A percentile compares a stretch with the other conserved stretches of the same genome.
These are phyloP conservation scores for Brassica balearica DNA, from an alignment of 441 rosid genomes.

Conservation along the genomic window DNA sequence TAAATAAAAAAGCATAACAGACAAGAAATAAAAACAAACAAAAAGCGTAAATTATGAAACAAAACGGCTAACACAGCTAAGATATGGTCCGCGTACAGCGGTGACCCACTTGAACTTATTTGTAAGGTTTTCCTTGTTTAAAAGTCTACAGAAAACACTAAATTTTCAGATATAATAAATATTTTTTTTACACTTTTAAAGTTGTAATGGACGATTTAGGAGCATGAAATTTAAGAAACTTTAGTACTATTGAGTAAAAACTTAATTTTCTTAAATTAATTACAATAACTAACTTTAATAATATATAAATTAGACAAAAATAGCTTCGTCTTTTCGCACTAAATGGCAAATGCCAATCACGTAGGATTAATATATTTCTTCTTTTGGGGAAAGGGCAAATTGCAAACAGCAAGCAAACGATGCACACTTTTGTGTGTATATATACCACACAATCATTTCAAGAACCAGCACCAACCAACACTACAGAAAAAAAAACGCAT, in stretches of 20 bases:
- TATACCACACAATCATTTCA: constrained; percentile 34
- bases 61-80: constrained; percentile 46
- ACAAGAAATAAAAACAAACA: constrained; percentile 11
- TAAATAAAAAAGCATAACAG: constrained; percentile 14
- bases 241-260: not conserved
- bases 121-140: constrained; percentile 19
- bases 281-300: not conserved
- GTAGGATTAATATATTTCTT: constrained; percentile 26
- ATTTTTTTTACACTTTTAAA: not conserved
- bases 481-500: constrained; percentile 4
- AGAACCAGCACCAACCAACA: constrained; percentile 32
- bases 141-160: not conserved
- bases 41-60: constrained; percentile 21
- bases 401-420: constrained; percentile 41
- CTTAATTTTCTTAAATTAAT: not conserved
- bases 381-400: constrained; percentile 24
- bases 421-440: constrained; percentile 35
- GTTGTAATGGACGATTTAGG: not conserved
- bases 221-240: not conserved
- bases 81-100: constrained; percentile 34
- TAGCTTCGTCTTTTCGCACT: constrained; percentile 10
- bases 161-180: not conserved
- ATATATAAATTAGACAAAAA: not conserved
- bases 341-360: constrained; percentile 21
- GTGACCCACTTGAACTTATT: constrained; percentile 34